These are phyloP conservation scores for Saccharomyces kudriavzevii DNA, from an alignment of 805 yeast species.

Conservation along the genomic window DNA sequence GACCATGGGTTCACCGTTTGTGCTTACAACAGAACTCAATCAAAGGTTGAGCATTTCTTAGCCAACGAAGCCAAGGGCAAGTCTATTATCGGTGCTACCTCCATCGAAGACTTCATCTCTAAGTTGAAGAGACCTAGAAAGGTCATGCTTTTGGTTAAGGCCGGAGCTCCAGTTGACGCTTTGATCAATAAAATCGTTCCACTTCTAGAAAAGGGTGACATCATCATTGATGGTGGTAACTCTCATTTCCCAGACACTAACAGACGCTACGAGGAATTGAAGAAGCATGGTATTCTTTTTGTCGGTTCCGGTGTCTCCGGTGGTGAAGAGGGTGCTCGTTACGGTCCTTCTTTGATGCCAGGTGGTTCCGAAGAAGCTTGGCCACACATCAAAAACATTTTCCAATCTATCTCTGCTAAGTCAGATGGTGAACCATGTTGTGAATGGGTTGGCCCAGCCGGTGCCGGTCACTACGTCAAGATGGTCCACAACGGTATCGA, in stretches of 20 bases:
- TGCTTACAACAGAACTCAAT: conserved; percentile 95
- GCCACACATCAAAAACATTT: conserved; percentile 95
- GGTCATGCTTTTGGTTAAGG: conserved; percentile 88
- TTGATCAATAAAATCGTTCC: conserved; percentile 86
- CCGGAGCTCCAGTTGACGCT: conserved; percentile 90
- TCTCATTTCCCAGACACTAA: conserved; percentile 98
- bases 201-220: conserved; percentile 89
- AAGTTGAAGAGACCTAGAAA: conserved; percentile 96
- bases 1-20: conserved; percentile 98
- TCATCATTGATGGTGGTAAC: conserved; percentile 99
- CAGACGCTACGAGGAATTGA: conserved; percentile 89
- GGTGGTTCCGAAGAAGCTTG: conserved; percentile 98
- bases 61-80: conserved; percentile 96
- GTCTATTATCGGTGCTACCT: conserved; percentile 90
- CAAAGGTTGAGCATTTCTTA: conserved; percentile 91
- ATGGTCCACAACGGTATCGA: conserved; percentile 99
- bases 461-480: conserved; percentile 97
- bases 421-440: conserved; percentile 98
- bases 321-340: conserved; percentile 99
- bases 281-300: conserved; percentile 76
- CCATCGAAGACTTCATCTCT: conserved; percentile 77
- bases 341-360: conserved; percentile 99
- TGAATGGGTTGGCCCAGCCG: conserved; percentile 99
- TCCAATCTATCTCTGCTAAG: conserved; percentile 94
- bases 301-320: conserved; percentile 99